Evolutionary conservation across 2,329 filamentous ascomycete genomes (phyloP), one percentile per base, ranked within the genome.

Genomic region (Acephala macrosclerotiorum): DNA sequence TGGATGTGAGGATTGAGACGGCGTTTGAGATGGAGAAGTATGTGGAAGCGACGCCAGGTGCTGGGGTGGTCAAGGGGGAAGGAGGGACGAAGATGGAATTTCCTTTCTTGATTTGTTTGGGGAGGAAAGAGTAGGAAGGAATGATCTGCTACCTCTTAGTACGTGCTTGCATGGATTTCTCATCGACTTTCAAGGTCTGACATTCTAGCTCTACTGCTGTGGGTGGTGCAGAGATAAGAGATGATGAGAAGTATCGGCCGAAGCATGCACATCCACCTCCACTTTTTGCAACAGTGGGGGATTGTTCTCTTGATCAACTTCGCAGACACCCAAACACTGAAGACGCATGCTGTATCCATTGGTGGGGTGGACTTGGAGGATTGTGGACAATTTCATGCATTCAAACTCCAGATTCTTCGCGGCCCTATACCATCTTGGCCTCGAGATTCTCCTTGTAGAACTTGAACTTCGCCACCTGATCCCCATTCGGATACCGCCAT

Each of bases 11-110:
- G 9, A 81, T 87, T 1, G 77, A 81, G 65, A 75, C 78, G 14
- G 84, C 80, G 0, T 87, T 83, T 79, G 78, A 79, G 38, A 74
- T 86, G 77, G 73, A 76, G 4, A 87, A 87, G 73, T 71, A 76
- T 49, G 82, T 87, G 0, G 84, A 85, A 73, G 78, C 75, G 26
- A 80, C 74, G 63, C 75, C 80, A 66, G 75, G 77, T 40, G 67
- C 68, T 25, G 75, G 75, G 25, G 76, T 77, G 67, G 76, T 77
- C 3, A 76, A 60, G 25, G 63, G 63, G 7, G 71, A 60, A 1
- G 62, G 70, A 49, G 73, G 70, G 5, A 74, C 73, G 51, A 67
- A 67, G 58, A 75, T 80, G 76, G 70, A 67, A 22, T 81, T 81
- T 71, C 74, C 79, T 0, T 82, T 80, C 61, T 57, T 82, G 55